Evolutionary conservation across 2,329 filamentous ascomycete genomes (phyloP), one percentile per base, ranked within the genome.

Genomic region (Emmonsiellopsis sp.): DNA sequence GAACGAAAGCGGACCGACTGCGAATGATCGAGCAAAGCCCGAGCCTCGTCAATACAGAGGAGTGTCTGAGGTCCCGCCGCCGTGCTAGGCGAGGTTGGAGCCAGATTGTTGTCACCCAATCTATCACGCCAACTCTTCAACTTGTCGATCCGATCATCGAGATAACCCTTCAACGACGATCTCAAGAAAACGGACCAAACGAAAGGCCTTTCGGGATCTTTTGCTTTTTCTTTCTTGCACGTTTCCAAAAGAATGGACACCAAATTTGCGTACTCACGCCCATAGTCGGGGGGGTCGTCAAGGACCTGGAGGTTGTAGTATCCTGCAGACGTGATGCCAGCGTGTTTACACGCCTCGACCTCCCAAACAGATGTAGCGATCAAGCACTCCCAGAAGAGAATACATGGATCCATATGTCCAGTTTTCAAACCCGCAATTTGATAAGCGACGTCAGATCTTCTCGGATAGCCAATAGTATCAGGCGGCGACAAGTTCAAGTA

Each of bases 401-500:
- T 17, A 17, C 17, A 17, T 17, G 17, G 17, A 17, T 17, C 17
- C 17, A 17, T 17, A 17, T 17, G 17, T 17, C 17, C 17, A 17
- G 17, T 17, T 17, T 17, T 17, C 17, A 17, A 49, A 53, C 21
- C 8, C n/a, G 14, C 9, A 8, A 55, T 43, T 11, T 17, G n/a
- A 32, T 49, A 14, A 21, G 49, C 53, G 27, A 55, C 36, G 10
- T n/a, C 4, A 4, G 53, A 52, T 34, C 47, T 31, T 11, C 27
- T n/a, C 10, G 48, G 52, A 33, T 54, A 54, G 42, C 6, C 32
- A 13, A 14, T n/a, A 9, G 27, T 14, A 21, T 34, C 48, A 11
- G 2, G 6, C 8, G 11, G 13, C 10, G 54, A 13, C n/a, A 57
- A 42, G 34, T 34, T 58, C 27, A 42, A 39, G 52, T 58, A 58